Conservation (phyloP, 208 protist genomes). For the Leishmania major region DNA sequence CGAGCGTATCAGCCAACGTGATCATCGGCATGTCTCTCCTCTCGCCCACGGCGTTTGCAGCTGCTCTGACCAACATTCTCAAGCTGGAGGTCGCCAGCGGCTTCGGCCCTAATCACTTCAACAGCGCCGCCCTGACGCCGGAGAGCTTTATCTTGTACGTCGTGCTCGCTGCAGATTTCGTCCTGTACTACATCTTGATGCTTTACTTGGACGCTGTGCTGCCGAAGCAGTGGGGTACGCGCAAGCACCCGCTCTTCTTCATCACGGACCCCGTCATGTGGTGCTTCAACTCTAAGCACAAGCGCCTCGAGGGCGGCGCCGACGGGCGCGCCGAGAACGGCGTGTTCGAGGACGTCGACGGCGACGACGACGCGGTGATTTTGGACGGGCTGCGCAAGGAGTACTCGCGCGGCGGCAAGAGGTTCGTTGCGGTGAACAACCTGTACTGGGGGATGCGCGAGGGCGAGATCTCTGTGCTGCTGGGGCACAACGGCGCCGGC, state of each 20-base stretch:
- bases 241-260: conserved; percentile 69
- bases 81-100: conserved; percentile 36
- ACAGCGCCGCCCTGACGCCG: conserved; percentile 23
- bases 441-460: conserved; percentile 58
- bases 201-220: conserved; percentile 78
- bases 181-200: conserved; percentile 64
- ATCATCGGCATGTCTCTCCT: conserved; percentile 48
- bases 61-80: conserved; percentile 40
- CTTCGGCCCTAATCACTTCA: conserved; percentile 24
- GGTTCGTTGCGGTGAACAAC: conserved; percentile 75
- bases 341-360: conserved; percentile 27
- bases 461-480: conserved; percentile 61
- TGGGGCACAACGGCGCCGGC: conserved; percentile 80
- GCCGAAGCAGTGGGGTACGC: conserved; percentile 64
- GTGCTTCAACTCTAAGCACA: conserved; percentile 19
- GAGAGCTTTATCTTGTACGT: conserved; percentile 33
- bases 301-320: conserved; percentile 21
- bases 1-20: conserved; percentile 25
- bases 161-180: conserved; percentile 44
- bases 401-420: conserved; percentile 46
- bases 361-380: conserved; percentile 25
- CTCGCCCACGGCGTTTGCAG: conserved; percentile 55
- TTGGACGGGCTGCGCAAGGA: conserved; percentile 35
- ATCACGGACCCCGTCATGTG: conserved; percentile 44
- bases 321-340: conserved; percentile 38